phyloP scores from a whole-genome alignment of 306 rosid species.

The Glycyrrhiza uralensis region DNA sequence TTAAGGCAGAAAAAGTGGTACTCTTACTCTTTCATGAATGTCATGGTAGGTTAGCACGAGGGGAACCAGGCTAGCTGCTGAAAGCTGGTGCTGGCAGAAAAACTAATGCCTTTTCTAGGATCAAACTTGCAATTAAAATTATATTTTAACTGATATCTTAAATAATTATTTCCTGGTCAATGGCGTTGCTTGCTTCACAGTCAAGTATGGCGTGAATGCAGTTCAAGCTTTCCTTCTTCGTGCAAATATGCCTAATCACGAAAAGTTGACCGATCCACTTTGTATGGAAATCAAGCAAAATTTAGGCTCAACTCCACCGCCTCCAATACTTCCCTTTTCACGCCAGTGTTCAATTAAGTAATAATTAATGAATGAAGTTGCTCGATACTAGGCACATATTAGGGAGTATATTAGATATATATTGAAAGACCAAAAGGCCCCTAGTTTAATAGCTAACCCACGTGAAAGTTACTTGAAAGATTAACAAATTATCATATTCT shows the following conservation, averaged over 20 bases:
- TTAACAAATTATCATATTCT: neutral
- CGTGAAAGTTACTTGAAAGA: neutral
- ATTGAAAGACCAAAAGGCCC: constrained; percentile 17
- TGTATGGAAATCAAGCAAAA: constrained; percentile 23
- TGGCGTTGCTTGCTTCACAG: constrained; percentile 40
- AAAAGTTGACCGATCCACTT: constrained; percentile 54
- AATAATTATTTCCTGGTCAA: constrained; percentile 31
- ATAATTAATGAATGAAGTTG: neutral
- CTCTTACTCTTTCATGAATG: too few relatives aligned
- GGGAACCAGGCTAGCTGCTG: neutral
- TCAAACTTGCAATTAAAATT: neutral
- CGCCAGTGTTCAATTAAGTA: constrained; percentile 11
- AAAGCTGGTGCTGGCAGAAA: neutral
- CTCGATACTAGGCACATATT: constrained; percentile 27
- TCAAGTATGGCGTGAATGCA: constrained; percentile 52
- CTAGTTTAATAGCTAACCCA: neutral
- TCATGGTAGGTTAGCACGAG: constrained; percentile 3
- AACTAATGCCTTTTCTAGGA: neutral
- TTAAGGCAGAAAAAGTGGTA: constrained; percentile 24
- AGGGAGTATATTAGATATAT: neutral
- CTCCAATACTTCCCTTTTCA: neutral
- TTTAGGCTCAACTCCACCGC: constrained; percentile 55
- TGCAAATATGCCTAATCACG: constrained; percentile 50
- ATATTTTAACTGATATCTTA: neutral
- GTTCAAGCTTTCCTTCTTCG: constrained; percentile 5